A percentile compares a stretch with the other conserved stretches of the same genome.
Evolutionary conservation across 2,329 filamentous ascomycete genomes (phyloP).

Genomic region (Colletotrichum sp.): DNA sequence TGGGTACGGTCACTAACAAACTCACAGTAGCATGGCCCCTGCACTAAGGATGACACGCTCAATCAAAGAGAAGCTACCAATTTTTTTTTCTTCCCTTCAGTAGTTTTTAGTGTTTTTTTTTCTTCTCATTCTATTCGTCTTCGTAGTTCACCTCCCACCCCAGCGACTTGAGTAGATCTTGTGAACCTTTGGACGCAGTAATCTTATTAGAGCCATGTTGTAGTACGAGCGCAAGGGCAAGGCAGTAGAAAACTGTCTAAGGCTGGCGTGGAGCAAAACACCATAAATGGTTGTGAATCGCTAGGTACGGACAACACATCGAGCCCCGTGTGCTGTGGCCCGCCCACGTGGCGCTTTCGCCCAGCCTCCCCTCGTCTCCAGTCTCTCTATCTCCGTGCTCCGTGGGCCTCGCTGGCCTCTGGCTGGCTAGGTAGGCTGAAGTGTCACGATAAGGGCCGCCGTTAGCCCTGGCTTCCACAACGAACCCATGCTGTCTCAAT

Average conservation of each 20-base stretch:
- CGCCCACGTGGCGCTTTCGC: constrained; percentile 9
- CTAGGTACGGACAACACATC: not conserved
- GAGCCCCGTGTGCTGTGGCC: not conserved
- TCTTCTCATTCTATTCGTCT: not conserved
- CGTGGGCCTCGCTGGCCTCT: not conserved
- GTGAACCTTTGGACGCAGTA: not conserved
- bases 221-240: not conserved
- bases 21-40: constrained; percentile 74
- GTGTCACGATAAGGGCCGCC: not conserved
- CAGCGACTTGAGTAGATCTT: not conserved
- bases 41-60: constrained; percentile 95
- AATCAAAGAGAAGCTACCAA: constrained; percentile 75
- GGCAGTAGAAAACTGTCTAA: not conserved
- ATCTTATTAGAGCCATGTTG: not conserved
- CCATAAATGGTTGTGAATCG: not conserved
- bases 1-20: not conserved
- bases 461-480: not conserved
- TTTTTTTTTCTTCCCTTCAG: not conserved
- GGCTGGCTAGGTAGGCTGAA: not conserved
- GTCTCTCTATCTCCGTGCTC: not conserved
- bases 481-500: not conserved
- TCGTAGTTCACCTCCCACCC: not conserved
- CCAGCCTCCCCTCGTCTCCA: not conserved
- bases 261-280: not conserved
- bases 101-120: not conserved